Conservation (phyloP, 352 stramenopile species). For the Phytophthora megakarya region DNA sequence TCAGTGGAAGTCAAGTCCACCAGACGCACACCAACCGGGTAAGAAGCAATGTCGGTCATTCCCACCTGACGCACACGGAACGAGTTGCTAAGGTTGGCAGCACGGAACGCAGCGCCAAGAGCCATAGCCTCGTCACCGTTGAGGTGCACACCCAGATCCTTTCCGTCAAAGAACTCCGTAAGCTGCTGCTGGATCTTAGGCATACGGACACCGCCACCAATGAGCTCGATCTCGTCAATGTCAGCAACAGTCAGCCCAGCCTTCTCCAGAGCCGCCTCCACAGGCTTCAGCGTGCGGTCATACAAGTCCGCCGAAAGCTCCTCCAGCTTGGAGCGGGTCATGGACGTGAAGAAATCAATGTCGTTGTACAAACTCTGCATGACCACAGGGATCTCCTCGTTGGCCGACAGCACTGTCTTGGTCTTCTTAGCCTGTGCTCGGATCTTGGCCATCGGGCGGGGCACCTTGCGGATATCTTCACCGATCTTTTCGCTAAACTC, state of each 20-base stretch:
- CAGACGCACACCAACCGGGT: constrained; percentile 88
- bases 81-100: constrained; percentile 95
- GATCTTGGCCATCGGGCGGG: constrained; percentile 95
- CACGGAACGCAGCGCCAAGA: constrained; percentile 94
- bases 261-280: constrained; percentile 85
- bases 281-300: constrained; percentile 80
- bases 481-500: constrained; percentile 94
- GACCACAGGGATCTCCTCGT: constrained; percentile 95
- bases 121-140: constrained; percentile 99
- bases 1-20: constrained; percentile 70
- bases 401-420: constrained; percentile 97
- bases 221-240: constrained; percentile 95
- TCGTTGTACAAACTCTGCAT: constrained; percentile 95
- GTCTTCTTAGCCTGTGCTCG: constrained; percentile 95
- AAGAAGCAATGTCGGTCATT: constrained; percentile 93
- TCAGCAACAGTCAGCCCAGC: constrained; percentile 92
- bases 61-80: constrained; percentile 96
- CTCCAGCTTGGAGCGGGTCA: constrained; percentile 93
- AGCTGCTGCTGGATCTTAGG: constrained; percentile 94
- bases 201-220: constrained; percentile 96
- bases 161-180: constrained; percentile 66
- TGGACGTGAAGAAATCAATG: constrained; percentile 91
- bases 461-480: constrained; percentile 90
- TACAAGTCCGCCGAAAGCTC: constrained; percentile 91
- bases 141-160: constrained; percentile 95